Conservation (phyloP, 192 early-diverging fungal species). For the Chytriomyces confervae region DNA sequence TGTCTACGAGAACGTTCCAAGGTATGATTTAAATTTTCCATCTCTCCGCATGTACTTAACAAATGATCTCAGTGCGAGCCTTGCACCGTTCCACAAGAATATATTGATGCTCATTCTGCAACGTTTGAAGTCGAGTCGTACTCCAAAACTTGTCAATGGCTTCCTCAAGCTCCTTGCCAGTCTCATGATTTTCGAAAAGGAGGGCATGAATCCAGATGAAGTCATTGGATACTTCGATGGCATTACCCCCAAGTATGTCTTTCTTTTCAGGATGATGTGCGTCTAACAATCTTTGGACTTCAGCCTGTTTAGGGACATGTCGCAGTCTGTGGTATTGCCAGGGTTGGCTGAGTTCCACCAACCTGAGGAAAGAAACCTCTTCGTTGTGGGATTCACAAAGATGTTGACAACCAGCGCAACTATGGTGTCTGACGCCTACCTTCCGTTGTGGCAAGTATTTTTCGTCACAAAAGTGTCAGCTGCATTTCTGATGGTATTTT, state of each 20-base stretch:
- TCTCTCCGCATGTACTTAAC: slow-evolving; percentile 3
- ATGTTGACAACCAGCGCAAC: slow-evolving; percentile 61
- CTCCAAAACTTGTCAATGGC: slow-evolving; percentile 62
- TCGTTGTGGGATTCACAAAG: slow-evolving; percentile 67
- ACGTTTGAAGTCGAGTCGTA: slow-evolving; percentile 63
- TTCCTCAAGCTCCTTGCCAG: slow-evolving; percentile 74
- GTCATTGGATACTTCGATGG: slow-evolving; percentile 64
- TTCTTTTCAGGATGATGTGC: neutral
- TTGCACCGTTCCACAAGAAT: slow-evolving; percentile 62
- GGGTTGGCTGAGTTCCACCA: slow-evolving; percentile 64
- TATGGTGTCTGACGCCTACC: slow-evolving; percentile 63
- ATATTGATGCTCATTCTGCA: slow-evolving; percentile 66
- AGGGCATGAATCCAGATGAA: slow-evolving; percentile 63
- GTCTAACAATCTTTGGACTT: slow-evolving; percentile 33
- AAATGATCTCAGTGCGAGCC: slow-evolving; percentile 35
- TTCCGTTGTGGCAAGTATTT: slow-evolving; percentile 44
- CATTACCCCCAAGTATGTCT: slow-evolving; percentile 62
- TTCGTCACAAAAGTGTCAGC: slow-evolving; percentile 5
- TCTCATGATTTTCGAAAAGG: slow-evolving; percentile 68
- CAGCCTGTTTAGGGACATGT: slow-evolving; percentile 67
- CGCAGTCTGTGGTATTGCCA: slow-evolving; percentile 68
- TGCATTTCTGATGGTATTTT: slow-evolving; percentile 8
- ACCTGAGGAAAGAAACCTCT: slow-evolving; percentile 66
- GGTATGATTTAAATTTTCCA: slow-evolving; percentile 34
- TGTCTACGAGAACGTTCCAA: slow-evolving; percentile 79